Conservation (phyloP, 139 green algal species). For the Helicosporidium sp. region DNA sequence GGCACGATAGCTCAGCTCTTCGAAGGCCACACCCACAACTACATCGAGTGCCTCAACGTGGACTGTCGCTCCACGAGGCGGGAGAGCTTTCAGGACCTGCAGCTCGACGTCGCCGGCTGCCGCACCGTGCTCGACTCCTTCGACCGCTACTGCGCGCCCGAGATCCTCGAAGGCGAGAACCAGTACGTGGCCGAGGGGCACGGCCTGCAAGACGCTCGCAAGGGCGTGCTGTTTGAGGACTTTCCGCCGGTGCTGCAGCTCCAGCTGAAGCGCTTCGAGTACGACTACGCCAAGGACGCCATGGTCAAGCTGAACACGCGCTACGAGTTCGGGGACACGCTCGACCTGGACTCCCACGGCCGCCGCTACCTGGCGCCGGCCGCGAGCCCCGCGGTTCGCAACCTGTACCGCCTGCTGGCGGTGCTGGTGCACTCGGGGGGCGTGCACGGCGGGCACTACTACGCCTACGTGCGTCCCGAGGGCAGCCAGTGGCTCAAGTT, state of each 20-base stretch:
- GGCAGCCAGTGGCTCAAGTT: conserved; percentile 78
- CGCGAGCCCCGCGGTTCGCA: conserved; percentile 45
- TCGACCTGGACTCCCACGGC: conserved; percentile 65
- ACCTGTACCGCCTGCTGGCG: conserved; percentile 66
- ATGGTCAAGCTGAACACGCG: conserved; percentile 88
- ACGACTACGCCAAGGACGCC: conserved; percentile 70
- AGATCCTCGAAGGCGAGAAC: conserved; percentile 68
- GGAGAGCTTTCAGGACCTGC: conserved; percentile 76
- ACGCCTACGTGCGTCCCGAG: conserved; percentile 54
- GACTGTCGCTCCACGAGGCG: conserved; percentile 66
- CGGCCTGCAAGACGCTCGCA: conserved; percentile 71
- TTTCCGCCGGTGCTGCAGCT: conserved; percentile 89
- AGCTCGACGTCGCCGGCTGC: conserved; percentile 90
- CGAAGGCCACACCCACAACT: conserved; percentile 72
- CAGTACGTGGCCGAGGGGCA: conserved; percentile 82
- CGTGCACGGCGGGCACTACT: conserved; percentile 92
- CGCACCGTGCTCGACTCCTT: conserved; percentile 57
- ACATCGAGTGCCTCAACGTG: conserved; percentile 85
- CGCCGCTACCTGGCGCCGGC: conserved; percentile 44
- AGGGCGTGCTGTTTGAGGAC: conserved; percentile 71
- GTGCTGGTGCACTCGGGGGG: conserved; percentile 92
- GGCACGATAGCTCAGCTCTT: conserved; percentile 79
- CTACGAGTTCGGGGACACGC: conserved; percentile 76
- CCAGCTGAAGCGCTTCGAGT: conserved; percentile 96
- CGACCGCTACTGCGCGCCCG: conserved; percentile 59